A percentile compares a stretch with the other conserved stretches of the same genome.
These are phyloP conservation scores for Hordeum marinum DNA, from an alignment of 176 grass and related monocot species.

Conservation along the genomic window DNA sequence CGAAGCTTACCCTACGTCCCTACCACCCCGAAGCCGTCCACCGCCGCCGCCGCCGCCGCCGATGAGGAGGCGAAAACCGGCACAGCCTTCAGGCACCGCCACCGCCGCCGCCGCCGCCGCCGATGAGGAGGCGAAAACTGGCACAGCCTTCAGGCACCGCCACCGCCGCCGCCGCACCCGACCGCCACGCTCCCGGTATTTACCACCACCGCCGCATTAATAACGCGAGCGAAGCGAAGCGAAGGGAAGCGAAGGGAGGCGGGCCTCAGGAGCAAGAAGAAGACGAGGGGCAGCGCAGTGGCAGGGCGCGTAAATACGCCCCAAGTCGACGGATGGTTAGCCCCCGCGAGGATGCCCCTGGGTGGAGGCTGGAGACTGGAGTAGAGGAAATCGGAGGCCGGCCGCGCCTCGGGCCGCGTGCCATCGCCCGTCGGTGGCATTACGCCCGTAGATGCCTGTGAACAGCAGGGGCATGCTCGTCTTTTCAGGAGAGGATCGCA, in stretches of 20 bases:
- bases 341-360: not conserved
- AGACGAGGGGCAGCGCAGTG: not conserved
- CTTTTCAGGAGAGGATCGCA: accelerated
- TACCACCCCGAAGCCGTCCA: not conserved
- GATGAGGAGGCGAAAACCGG: not conserved
- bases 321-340: not conserved
- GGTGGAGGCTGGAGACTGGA: conserved; percentile 16
- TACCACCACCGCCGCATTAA: not conserved
- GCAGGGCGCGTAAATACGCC: conserved; percentile 1
- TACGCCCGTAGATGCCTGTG: not conserved
- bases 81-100: not conserved
- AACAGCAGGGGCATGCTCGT: accelerated
- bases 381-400: not conserved
- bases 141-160: not conserved
- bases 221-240: conserved; percentile 4
- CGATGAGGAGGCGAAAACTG: not conserved
- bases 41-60: not conserved
- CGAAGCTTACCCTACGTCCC: not conserved
- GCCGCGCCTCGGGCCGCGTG: conserved; percentile 18
- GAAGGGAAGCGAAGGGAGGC: too few species aligned
- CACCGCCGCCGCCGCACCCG: not conserved
- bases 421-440: not conserved
- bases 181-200: conserved; percentile 3
- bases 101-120: not conserved
- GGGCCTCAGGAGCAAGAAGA: not conserved